Base-by-base conservation (phyloP, 345 rosid genomes). In the Excoecaria agallocha region DNA sequence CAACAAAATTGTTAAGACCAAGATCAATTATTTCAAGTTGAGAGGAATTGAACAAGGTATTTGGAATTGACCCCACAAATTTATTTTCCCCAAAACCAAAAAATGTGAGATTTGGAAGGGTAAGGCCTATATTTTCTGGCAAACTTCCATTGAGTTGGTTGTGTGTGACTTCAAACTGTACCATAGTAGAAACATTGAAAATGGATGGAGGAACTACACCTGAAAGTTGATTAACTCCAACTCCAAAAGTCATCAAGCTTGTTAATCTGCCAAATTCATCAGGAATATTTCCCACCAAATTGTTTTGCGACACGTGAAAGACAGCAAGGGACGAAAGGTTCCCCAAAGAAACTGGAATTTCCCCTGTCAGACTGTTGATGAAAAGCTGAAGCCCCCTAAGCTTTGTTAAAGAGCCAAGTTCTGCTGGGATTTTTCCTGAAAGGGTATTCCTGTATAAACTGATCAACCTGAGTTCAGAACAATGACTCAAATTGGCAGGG, bases 191-290 rank as follows among this genome's bases (percentile, higher is more conserved):
- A 1, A 78, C 41, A 58, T 76, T 78, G 75, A 67, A 82, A 57
- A 82, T 11, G 5, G 80, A 69, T n/a, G 56, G 70, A 16, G 82
- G 85, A n/a, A 78, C 19, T n/a, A 13, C 52, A 50, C 85, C 82
- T 1, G 76, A 72, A 6, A 78, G 51, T 43, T 6, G 0, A 49
- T 82, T 82, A 0, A 1, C 38, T n/a, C 54, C 70, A 8, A 65
- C 54, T 38, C 4, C 41, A 20, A 78, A 67, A 0, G 3, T 1
- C 15, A 1, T 5, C 19, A 78, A 37, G 37, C 38, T 45, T 37
- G 25, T 62, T 7, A 78, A 55, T 17, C 51, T 57, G 68, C 72
- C 66, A 0, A 78, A 25, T 19, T 49, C 62, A n/a, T 55, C 38
- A 13, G 84, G 84, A 49, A 82, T 72, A 3, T 45, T 16, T 2